Evolutionary conservation across 179 eudicot species (phyloP), one percentile per base, ranked within the genome.

Genomic region (Silene noctiflora): DNA sequence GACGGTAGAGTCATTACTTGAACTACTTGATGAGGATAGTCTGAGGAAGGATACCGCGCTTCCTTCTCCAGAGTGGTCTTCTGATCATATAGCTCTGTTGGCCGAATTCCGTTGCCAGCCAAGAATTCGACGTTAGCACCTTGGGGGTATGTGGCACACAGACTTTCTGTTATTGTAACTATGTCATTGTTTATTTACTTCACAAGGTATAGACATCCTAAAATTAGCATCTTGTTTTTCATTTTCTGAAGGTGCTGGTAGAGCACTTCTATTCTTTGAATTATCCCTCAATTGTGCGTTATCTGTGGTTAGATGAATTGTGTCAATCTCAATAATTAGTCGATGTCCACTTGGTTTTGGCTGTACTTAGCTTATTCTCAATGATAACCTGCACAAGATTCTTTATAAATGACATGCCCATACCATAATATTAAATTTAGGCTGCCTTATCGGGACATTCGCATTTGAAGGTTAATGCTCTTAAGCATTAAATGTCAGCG

Each of bases 41-140:
- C 80, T 95, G 85, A 86, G 99, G 78, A 95, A 95, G 82, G 97
- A 95, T 77, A 95, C 99, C 1, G 99, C 97, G 14, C 98, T 95
- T 87, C 99, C 99, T 80, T 95, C 99, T 85, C 98, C 98, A 20
- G 99, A 93, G 84, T 95, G 98, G 99, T 95, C 99, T 35, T 95
- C 97, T 12, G 99, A 95, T 85, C 99, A 95, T 84, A 91, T 93
- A 83, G 99, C 99, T 35, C 93, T 95, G 55, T 81, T 93, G 75
- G 97, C 99, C 56, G 99, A 91, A 85, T 95, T 95, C 80, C 97
- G 99, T 77, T 95, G 99, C 86, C 86, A 85, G 78, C 89, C 95
- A 75, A 90, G 90, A 86, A 79, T 76, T 65, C 89, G 96, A 76
- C 96, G 97, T 71, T 91, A 87, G 90, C 77, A 59, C 33, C 59